Percentiles rank a stretch among this genome's conserved stretches.
These are phyloP conservation scores for Entomortierella beljakovae DNA, from an alignment of 192 early-diverging fungal genomes.

Conservation along the genomic window DNA sequence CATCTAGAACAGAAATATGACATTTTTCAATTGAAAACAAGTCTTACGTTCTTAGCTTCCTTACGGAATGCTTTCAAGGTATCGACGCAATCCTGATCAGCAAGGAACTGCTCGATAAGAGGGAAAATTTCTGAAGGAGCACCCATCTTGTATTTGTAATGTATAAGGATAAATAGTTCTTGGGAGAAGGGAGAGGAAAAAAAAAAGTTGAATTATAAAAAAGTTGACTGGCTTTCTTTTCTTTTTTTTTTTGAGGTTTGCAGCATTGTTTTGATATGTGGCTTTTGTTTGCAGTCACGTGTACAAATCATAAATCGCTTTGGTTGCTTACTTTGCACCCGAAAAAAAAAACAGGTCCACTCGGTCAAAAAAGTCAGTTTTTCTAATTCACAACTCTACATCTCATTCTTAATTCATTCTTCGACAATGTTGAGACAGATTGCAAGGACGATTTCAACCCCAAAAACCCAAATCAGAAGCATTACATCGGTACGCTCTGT, in stretches of 20 bases:
- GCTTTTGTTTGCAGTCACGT: conserved; percentile 20
- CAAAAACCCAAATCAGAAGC: conserved; percentile 19
- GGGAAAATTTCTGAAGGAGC: conserved; percentile 47
- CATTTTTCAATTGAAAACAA: background rate
- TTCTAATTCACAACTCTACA: background rate
- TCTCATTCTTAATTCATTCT: background rate
- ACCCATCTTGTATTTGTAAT: conserved; percentile 27
- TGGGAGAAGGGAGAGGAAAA: background rate
- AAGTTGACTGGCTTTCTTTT: conserved; percentile 9
- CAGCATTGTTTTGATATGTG: conserved; percentile 43
- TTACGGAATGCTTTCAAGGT: conserved; percentile 50
- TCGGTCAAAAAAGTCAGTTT: background rate
- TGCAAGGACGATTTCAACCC: conserved; percentile 24
- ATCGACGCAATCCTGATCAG: conserved; percentile 49
- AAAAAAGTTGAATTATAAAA: too few species aligned
- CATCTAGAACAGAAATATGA: background rate
- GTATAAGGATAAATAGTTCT: background rate
- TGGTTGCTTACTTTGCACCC: background rate
- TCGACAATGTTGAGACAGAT: conserved; percentile 48
- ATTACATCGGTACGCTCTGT: conserved; percentile 43
- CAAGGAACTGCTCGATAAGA: conserved; percentile 49
- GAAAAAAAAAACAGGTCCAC: background rate
- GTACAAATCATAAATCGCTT: background rate
- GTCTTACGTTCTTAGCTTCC: conserved; percentile 52
- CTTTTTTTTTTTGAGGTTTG: conserved; percentile 1